Evolutionary conservation across 116 monocot species (phyloP), one percentile per base, ranked within the genome.

Genomic region (Trichopus zeylanicus): DNA sequence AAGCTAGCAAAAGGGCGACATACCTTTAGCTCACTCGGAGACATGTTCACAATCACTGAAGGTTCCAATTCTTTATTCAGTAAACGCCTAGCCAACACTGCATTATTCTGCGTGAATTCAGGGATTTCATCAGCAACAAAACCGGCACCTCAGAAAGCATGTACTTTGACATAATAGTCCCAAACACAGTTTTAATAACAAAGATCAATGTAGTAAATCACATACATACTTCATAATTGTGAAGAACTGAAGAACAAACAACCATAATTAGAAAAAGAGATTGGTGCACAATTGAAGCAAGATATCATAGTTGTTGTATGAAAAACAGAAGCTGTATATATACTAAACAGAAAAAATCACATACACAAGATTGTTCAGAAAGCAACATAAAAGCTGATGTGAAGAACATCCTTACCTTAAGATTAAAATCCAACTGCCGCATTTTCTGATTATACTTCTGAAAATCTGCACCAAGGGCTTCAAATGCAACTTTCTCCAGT

Each of bases 391-490:
- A 66, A 47, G 31, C 42, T 53, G 26, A 9, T 18, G 31, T 27
- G 29, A 3, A 60, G 13, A 53, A 55, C n/a, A 7, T 20, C 23
- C 60, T 66, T 53, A 90, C 95, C 87, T 97, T 97, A 9, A 97
- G 78, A 77, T 97, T 97, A 67, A 87, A 97, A 57, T 69, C 74
- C 33, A 97, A 72, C 48, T 86, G 81, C 49, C 95, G 67, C 91
- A 97, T 81, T 61, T 97, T 87, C 70, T 97, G 87, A 69, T 97
- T 97, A 53, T 97, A 97, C 53, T 90, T 97, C 70, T 70, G 73
- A 57, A 87, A 90, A 61, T 90, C 91, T 63, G 76, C 62, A 26
- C 81, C 81, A 74, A 90, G 81, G 38, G 74, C 58, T 57, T 90
- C 87, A 73, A 82, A 51, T 61, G 84, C 58, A 64, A 78, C 74